A percentile compares a stretch with the other conserved stretches of the same genome.
phyloP scores from a whole-genome alignment of 805 yeast species.

The Jamesozyma jinghongensis region DNA sequence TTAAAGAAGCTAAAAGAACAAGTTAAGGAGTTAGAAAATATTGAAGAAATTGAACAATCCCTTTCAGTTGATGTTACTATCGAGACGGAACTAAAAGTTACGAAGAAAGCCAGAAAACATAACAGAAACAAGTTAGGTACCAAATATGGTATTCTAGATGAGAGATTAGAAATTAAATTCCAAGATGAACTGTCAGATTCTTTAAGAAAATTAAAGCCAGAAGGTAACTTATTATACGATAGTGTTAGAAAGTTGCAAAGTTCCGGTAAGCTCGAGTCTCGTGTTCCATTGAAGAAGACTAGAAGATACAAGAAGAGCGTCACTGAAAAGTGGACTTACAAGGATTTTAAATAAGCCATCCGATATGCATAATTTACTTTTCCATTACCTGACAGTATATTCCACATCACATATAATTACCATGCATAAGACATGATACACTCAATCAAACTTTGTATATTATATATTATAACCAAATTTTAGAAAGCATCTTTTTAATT shows the following conservation, averaged over 20 bases:
- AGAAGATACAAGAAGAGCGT: conserved; percentile 63
- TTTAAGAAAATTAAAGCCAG: conserved; percentile 75
- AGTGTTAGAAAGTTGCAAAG: conserved; percentile 75
- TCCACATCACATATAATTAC: not conserved
- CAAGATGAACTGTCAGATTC: conserved; percentile 84
- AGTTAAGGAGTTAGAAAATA: conserved; percentile 47
- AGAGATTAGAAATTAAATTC: conserved; percentile 63
- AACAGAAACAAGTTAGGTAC: conserved; percentile 37
- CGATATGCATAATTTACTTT: too few relatives aligned
- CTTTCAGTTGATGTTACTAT: conserved; percentile 11
- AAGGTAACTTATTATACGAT: conserved; percentile 79
- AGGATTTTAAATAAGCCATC: conserved; percentile 68
- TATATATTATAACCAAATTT: too few relatives aligned
- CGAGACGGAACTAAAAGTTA: conserved; percentile 17
- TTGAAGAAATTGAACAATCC: conserved; percentile 31
- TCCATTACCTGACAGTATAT: not conserved
- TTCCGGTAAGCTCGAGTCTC: conserved; percentile 77
- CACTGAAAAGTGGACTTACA: conserved; percentile 89
- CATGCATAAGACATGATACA: too few relatives aligned
- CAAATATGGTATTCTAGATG: conserved; percentile 39
- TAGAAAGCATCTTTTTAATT: too few relatives aligned
- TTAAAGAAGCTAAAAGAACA: conserved; percentile 51
- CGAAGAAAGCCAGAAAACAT: conserved; percentile 23
- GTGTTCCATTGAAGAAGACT: conserved; percentile 54
- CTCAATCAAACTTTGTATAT: not conserved